Evolutionary conservation across 2,329 filamentous ascomycete species (phyloP).

Genomic region (Cladosporium cucumerinum): DNA sequence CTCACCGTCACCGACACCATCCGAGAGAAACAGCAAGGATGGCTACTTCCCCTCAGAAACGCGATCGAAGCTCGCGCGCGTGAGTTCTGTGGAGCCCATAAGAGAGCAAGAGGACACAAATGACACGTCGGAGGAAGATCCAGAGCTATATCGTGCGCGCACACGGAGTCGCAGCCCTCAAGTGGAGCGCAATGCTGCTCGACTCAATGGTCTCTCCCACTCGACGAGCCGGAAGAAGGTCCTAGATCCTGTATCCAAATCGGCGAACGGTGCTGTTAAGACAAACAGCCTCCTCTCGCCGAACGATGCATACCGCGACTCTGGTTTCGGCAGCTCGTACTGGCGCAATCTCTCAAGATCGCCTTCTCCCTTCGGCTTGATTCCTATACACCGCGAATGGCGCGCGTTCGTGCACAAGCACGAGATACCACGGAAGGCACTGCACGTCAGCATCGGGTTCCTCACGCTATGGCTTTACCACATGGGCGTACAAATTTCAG

Average conservation of each 20-base stretch:
- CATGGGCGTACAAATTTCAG: slow-evolving; percentile 68
- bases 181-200: slow-evolving; percentile 30
- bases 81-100: slow-evolving; percentile 58
- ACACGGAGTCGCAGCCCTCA: slow-evolving; percentile 69
- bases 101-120: slow-evolving; percentile 50
- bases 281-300: slow-evolving; percentile 32
- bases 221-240: slow-evolving; percentile 25
- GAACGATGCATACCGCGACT: slow-evolving; percentile 27
- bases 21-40: slow-evolving; percentile 53
- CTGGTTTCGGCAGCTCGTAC: slow-evolving; percentile 67
- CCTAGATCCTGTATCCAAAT: slow-evolving; percentile 32
- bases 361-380: slow-evolving; percentile 87
- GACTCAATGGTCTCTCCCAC: slow-evolving; percentile 25
- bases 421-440: slow-evolving; percentile 87
- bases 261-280: slow-evolving; percentile 22
- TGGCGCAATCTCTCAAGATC: slow-evolving; percentile 89
- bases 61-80: slow-evolving; percentile 65
- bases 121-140: slow-evolving; percentile 40
- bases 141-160: slow-evolving; percentile 57
- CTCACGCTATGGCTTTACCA: slow-evolving; percentile 83
- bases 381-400: slow-evolving; percentile 92
- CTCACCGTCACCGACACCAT: slow-evolving; percentile 77
- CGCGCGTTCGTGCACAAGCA: slow-evolving; percentile 87
- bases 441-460: slow-evolving; percentile 97
- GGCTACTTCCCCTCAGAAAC: slow-evolving; percentile 72